Evolutionary conservation across 805 yeast species (phyloP), one percentile per base, ranked within the genome.

Genomic region (Candida nemodendra): DNA sequence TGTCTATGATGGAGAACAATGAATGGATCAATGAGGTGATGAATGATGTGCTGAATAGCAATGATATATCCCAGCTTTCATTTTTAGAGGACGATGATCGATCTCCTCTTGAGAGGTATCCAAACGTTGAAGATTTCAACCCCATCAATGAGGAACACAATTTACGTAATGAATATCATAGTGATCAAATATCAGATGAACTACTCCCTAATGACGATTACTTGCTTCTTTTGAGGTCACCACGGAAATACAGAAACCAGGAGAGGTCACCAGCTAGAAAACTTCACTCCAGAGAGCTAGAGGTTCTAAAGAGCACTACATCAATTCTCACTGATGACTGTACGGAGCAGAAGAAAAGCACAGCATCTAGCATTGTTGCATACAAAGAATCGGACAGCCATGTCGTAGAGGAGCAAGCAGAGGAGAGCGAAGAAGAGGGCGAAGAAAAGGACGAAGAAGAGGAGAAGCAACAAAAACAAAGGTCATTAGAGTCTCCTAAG

Each of bases 1-100:
- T 52, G 32, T 45, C 46, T 9, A 45, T 56, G 56, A 41, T 38
- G 32, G 52, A 48, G 12, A 51, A 56, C 29, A 48, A 46, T n/a
- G 57, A 56, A 25, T 59, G 61, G 62, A 43, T 59, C 12, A 55
- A 58, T 27, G 55, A 47, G 18, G 48, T 51, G n/a, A 51, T 59
- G 58, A 18, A 32, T 24, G 59, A 56, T 34, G 34, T 58, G 22
- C 26, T 45, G 27, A 30, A 27, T 11, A 41, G 45, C 19, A 33
- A 30, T 2, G 49, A 40, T 22, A 31, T 31, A 18, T 40, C 47
- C 7, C 47, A 46, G 19, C 32, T 39, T 9, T 41, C 48, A 8
- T 4, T 44, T 2, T 12, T 47, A 15, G 44, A 32, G 7, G 36
- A 42, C 5, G 38, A 27, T 8, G 27, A 24, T 9, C 32, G 11